A percentile compares a stretch with the other conserved stretches of the same genome.
These are phyloP conservation scores for Tylopilus cervinicoccineus DNA, from an alignment of 768 basidiomycete species.

Conservation along the genomic window DNA sequence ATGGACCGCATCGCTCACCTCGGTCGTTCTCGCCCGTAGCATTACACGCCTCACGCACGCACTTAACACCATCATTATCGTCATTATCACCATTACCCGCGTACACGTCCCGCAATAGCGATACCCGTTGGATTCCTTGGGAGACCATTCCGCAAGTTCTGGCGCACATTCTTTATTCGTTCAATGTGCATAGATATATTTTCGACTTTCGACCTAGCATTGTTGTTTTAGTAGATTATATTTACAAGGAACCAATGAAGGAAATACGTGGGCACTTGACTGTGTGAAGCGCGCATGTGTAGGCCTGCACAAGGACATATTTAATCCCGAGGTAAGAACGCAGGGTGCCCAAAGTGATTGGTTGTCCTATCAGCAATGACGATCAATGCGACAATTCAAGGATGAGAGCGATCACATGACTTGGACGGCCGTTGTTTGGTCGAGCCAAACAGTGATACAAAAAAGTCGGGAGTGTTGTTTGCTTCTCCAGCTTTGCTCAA, in stretches of 20 bases:
- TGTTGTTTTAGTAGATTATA: slow-evolving; percentile 21
- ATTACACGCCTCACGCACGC: slow-evolving; percentile 2
- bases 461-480: slow-evolving; percentile 18
- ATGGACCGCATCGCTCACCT: slow-evolving; percentile 7
- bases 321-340: no score
- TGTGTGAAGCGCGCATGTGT: neutral
- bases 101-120: slow-evolving; percentile 4
- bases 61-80: slow-evolving; percentile 6
- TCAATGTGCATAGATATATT: slow-evolving; percentile 13
- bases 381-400: neutral
- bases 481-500: slow-evolving; percentile 27
- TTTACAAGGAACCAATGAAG: slow-evolving; percentile 3
- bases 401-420: slow-evolving; percentile 23
- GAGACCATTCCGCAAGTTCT: slow-evolving; percentile 1
- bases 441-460: slow-evolving; percentile 22
- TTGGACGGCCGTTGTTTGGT: slow-evolving; percentile 19
- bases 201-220: slow-evolving; percentile 21
- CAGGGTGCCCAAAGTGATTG: no score
- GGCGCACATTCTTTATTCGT: slow-evolving; percentile 14
- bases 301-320: neutral
- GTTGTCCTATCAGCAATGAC: neutral
- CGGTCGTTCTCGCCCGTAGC: neutral
- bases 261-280: neutral
- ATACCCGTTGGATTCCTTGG: slow-evolving; percentile 4
- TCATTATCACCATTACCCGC: slow-evolving; percentile 2